These are phyloP conservation scores for Talaromyces sp. DNA, from an alignment of 2,329 filamentous ascomycete genomes.

Conservation along the genomic window DNA sequence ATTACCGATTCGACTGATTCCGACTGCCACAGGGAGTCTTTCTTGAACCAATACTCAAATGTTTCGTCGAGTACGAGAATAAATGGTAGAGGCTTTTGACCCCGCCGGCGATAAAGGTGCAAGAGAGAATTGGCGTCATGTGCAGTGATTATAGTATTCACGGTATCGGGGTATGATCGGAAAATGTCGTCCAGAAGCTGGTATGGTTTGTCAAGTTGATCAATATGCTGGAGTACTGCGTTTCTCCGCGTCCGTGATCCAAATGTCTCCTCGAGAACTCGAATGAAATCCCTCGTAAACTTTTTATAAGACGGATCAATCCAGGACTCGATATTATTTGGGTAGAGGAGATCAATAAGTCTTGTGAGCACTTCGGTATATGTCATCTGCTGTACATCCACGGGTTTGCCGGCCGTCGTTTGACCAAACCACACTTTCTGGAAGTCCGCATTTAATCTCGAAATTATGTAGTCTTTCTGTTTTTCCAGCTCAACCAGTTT, in stretches of 20 bases:
- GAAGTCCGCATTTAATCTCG: conserved; percentile 92
- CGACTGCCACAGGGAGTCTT: conserved; percentile 98
- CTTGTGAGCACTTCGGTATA: conserved; percentile 81
- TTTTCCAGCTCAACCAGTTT: conserved; percentile 81
- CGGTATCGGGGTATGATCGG: conserved; percentile 45
- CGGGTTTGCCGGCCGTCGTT: conserved; percentile 71
- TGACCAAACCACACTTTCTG: conserved; percentile 95
- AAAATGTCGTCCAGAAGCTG: not conserved
- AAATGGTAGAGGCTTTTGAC: conserved; percentile 95
- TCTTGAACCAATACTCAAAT: conserved; percentile 99
- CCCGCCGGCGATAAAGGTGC: conserved; percentile 80
- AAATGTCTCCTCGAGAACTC: conserved; percentile 94
- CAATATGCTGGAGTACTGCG: conserved; percentile 55
- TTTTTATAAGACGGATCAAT: conserved; percentile 78
- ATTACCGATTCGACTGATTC: conserved; percentile 95
- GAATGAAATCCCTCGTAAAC: conserved; percentile 90
- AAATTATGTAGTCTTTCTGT: conserved; percentile 77
- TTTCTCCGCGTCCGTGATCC: conserved; percentile 80
- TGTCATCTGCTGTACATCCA: conserved; percentile 92
- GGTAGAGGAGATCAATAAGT: conserved; percentile 84
- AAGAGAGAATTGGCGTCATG: conserved; percentile 92
- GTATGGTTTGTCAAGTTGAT: not conserved
- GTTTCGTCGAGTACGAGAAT: conserved; percentile 89
- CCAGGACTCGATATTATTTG: conserved; percentile 85
- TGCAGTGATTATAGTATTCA: conserved; percentile 72